Percentiles rank a stretch among this genome's conserved stretches.
phyloP scores from a whole-genome alignment of 1,284 basidiomycete genomes.

The Fomitopsis betulina region DNA sequence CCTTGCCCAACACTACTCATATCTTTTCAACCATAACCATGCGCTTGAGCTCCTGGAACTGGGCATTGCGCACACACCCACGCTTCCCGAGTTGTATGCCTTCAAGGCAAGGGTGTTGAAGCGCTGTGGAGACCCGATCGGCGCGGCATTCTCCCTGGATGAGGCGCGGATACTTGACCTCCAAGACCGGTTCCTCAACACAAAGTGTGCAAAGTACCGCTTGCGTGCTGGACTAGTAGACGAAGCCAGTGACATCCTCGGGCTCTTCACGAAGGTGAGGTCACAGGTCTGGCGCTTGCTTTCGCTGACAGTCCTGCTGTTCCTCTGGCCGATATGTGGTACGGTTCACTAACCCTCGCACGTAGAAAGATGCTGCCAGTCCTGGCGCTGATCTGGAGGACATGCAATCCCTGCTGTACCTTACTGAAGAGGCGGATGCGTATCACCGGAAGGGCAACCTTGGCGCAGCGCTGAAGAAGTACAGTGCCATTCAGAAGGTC shows the following conservation, averaged over 20 bases:
- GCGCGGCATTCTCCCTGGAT: conserved; percentile 77
- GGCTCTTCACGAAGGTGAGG: conserved; percentile 84
- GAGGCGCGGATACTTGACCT: conserved; percentile 86
- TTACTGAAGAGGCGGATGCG: conserved; percentile 80
- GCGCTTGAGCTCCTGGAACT: conserved; percentile 67
- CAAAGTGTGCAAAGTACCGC: conserved; percentile 91
- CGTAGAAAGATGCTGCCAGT: conserved; percentile 76
- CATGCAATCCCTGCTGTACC: conserved; percentile 92
- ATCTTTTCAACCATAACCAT: conserved; percentile 46
- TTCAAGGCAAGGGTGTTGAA: conserved; percentile 86
- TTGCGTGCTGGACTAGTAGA: conserved; percentile 76
- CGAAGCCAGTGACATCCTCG: conserved; percentile 72
- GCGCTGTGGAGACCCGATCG: conserved; percentile 76
- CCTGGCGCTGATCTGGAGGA: conserved; percentile 87
- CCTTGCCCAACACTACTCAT: conserved; percentile 88
- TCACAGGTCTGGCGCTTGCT: conserved; percentile 1
- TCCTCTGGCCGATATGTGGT: not conserved
- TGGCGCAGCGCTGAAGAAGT: conserved; percentile 87
- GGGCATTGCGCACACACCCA: conserved; percentile 85
- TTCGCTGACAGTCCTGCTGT: not conserved
- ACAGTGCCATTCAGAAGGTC: conserved; percentile 74
- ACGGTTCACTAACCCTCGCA: not conserved
- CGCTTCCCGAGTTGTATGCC: conserved; percentile 88
- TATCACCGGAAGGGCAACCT: conserved; percentile 63
- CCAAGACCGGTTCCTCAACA: conserved; percentile 95